Conservation (phyloP, 2,329 filamentous ascomycete genomes). For the Colletotrichum destructivum region DNA sequence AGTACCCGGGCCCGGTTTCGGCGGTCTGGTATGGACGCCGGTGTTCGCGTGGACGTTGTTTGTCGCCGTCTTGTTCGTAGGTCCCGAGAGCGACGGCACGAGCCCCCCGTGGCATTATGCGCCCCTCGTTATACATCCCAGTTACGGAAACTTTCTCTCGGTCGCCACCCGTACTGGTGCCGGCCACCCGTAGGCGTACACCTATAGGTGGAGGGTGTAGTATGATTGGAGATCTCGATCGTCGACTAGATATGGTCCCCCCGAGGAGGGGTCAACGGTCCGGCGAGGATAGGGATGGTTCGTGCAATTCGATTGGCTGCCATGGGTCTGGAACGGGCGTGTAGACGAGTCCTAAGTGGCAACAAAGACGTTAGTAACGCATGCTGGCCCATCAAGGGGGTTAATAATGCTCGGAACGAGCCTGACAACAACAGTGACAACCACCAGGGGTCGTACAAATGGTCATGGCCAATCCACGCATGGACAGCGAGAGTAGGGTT, state of each 20-base stretch:
- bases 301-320: not conserved
- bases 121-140: no score
- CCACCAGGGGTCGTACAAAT: not conserved
- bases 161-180: not conserved
- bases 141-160: no score
- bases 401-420: no score
- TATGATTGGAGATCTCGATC: not conserved
- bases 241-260: not conserved
- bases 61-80: not conserved
- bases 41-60: no score
- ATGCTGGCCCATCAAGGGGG: no score
- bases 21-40: not conserved
- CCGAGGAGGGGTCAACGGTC: not conserved
- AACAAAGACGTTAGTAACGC: not conserved
- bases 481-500: no score
- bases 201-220: no score
- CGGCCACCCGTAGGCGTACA: not conserved
- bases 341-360: not conserved
- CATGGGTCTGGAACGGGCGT: not conserved
- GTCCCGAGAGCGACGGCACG: no score
- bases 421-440: not conserved
- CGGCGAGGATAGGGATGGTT: not conserved
- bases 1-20: not conserved
- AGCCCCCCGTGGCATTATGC: not conserved
- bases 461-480: no score